Conservation (phyloP, 2,329 filamentous ascomycete species). For the Fusarium continuum region DNA sequence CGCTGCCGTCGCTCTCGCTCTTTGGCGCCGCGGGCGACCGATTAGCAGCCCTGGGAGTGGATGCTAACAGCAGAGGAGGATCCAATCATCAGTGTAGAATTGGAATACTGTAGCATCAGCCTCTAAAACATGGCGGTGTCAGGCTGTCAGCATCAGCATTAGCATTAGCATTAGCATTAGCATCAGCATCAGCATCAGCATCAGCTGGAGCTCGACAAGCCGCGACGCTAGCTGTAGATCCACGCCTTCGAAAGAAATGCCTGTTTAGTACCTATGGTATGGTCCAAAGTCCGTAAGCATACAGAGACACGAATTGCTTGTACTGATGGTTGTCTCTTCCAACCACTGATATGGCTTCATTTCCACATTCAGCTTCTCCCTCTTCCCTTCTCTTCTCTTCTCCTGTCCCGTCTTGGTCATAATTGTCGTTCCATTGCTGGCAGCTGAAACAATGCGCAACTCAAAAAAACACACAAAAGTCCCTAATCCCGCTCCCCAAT, state of each 20-base stretch:
- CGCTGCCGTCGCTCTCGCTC: slow-evolving; percentile 20
- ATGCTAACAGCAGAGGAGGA: too few relatives aligned
- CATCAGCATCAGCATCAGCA: too few relatives aligned
- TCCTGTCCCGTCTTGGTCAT: not conserved
- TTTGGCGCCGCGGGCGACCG: not conserved
- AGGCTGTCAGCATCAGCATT: not conserved
- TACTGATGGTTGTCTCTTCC: too few relatives aligned
- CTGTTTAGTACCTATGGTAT: not conserved
- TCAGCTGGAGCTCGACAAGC: too few relatives aligned
- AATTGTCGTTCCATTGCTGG: not conserved
- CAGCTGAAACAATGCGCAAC: not conserved
- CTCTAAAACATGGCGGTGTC: slow-evolving; percentile 28
- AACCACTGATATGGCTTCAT: too few relatives aligned
- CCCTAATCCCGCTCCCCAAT: not conserved
- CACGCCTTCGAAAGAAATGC: not conserved
- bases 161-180: too few relatives aligned
- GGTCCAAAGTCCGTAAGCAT: not conserved
- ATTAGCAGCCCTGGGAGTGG: too few relatives aligned
- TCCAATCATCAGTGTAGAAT: not conserved
- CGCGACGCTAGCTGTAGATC: slow-evolving; percentile 1
- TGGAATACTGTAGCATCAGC: slow-evolving; percentile 7
- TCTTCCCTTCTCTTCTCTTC: not conserved
- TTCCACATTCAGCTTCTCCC: too few relatives aligned
- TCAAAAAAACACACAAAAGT: not conserved
- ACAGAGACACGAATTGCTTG: not conserved